Evolutionary conservation across 495 filamentous ascomycete species (phyloP), one percentile per base, ranked within the genome.

Genomic region (Chaetomium tenue): DNA sequence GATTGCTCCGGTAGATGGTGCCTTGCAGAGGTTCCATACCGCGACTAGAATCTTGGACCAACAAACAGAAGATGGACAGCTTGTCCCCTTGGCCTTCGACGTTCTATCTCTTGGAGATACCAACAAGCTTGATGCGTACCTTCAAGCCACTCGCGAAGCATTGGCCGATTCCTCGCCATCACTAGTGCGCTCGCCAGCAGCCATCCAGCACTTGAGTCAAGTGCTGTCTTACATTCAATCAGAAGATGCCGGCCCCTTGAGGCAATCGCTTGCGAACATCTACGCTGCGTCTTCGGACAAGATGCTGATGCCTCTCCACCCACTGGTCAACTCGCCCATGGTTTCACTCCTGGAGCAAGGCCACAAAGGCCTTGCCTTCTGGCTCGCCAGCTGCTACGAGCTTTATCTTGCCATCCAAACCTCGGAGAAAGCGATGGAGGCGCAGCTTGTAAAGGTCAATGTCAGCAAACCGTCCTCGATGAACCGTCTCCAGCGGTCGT

Each of bases 401-500:
- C 40, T 84, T 22, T 76, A 78, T 55, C 55, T 81, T n/a, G 79
- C 83, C 5, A 69, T 84, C n/a, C 71, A 72, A 30, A 51, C 53
- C 53, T 72, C 73, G 30, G 57, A 73, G 56, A 64, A 64, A 11
- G 66, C 57, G 37, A 65, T 77, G 66, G 67, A 75, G 42, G 39
- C 60, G 5, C 75, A 83, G 56, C 70, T 76, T 7, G 58, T 50
- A n/a, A 72, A 63, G 8, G 67, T 76, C 53, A 71, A 71, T 9
- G 68, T 76, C 12, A 71, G 79, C 64, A 87, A 87, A 66, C 82
- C 87, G 28, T 85, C 84, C 9, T 78, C 85, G 53, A 81, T 90
- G 81, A 90, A 84, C 64, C 82, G 86, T 4, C 75, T 93, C 20
- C 87, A 92, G 74, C 77, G 89, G 56, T 92, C 90, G 12, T 74